Evolutionary conservation across 768 basidiomycete species (phyloP), one percentile per base, ranked within the genome.

Genomic region (Nidularia sp.): DNA sequence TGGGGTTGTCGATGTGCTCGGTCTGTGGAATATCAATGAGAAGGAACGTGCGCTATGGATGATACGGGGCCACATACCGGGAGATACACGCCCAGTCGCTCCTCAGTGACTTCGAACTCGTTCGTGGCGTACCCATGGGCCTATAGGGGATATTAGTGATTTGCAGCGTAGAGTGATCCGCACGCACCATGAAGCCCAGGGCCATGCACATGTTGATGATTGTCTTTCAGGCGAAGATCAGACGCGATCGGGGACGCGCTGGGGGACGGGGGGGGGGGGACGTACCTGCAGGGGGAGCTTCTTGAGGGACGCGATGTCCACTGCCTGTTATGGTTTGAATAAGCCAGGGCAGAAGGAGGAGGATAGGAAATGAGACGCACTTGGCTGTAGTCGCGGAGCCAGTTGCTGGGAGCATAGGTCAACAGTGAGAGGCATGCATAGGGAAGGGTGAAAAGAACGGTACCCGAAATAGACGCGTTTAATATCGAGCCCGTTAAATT

Each of bases 1-100:
- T 91, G 1, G 92, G 93, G 60, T 96, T 96, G 63, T 96, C 93
- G 61, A 94, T 93, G 64, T 96, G 93, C 65, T 93, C 89, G 0
- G 78, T 80, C 84, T 88, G 34, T 45, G 33, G 44, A n/a, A 45
- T 32, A 22, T 36, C 13, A 34, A 43, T 46, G 18, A 45, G 9
- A 39, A 47, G n/a, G n/a, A 29, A 29, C 5, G 15, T 8, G 35
- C 10, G 47, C 7, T 31, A 7, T 29, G 31, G 10, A 5, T 2
- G 44, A 45, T 36, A 44, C 51, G 32, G 34, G 41, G 52, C 50
- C 3, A 76, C 75, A 57, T 48, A 87, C 88, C 0, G 92, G 91
- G 31, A 94, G 83, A 65, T 96, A 96, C 42, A 84, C 82, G 2
- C 88, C 92, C 2, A 96, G 79, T 12, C 93, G 81, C 52, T 93